Conservation (phyloP, 2,329 filamentous ascomycete species). For the Penicillium janthinellum region DNA sequence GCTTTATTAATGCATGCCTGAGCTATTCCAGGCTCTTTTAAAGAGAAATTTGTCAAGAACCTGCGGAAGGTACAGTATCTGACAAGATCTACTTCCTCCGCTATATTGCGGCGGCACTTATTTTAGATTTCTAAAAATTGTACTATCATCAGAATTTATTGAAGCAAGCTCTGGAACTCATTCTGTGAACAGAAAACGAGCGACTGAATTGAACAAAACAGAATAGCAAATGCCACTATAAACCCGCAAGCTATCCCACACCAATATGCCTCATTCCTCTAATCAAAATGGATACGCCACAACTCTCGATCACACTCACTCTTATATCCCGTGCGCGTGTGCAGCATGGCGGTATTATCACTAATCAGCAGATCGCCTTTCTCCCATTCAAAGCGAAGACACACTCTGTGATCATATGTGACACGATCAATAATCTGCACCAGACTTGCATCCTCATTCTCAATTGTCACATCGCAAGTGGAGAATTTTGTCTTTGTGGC, state of each 20-base stretch:
- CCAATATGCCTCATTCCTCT: not conserved
- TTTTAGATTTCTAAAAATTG: too few relatives aligned
- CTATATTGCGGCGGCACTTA: too few relatives aligned
- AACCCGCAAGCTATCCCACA: not conserved
- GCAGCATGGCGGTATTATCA: constrained; percentile 49
- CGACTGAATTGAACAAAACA: not conserved
- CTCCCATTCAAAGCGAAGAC: constrained; percentile 56
- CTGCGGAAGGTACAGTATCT: too few relatives aligned
- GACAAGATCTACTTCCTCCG: too few relatives aligned
- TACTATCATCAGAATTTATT: too few relatives aligned
- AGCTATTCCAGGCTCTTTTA: too few relatives aligned
- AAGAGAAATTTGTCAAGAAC: too few relatives aligned
- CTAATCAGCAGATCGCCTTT: constrained; percentile 58
- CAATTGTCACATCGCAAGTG: constrained; percentile 49
- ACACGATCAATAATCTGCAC: constrained; percentile 46
- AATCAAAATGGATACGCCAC: constrained; percentile 33
- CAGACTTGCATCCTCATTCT: constrained; percentile 41
- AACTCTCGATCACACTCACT: constrained; percentile 29
- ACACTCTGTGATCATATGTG: constrained; percentile 55
- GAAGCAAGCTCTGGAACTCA: not conserved
- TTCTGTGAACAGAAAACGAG: not conserved
- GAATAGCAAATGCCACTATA: not conserved
- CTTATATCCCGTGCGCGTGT: constrained; percentile 30
- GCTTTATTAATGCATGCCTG: too few relatives aligned
- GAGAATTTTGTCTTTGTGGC: constrained; percentile 55